Evolutionary conservation across 257 asterid species (phyloP).

Genomic region (Salvia splendens): DNA sequence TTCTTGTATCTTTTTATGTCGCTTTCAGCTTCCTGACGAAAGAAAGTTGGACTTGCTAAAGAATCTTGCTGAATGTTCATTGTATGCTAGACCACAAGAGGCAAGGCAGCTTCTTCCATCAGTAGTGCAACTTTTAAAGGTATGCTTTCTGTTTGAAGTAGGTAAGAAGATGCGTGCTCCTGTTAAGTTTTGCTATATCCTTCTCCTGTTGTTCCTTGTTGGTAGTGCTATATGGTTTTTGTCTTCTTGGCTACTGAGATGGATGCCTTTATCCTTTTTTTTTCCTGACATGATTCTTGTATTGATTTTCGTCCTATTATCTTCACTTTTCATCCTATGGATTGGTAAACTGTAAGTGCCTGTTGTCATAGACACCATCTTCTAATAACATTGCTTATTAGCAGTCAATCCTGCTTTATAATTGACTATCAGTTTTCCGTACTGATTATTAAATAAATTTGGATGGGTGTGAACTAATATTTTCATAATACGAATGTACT

Average conservation of each 20-base stretch:
- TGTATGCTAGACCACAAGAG: conserved; percentile 79
- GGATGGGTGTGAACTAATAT: not conserved
- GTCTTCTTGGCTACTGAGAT: conserved; percentile 6
- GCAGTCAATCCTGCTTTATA: not conserved
- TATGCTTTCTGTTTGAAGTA: conserved; percentile 32
- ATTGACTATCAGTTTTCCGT: not conserved
- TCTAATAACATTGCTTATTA: not conserved
- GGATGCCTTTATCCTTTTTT: not conserved
- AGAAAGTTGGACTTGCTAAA: conserved; percentile 76
- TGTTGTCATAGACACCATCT: not conserved
- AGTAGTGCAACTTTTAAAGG: conserved; percentile 87
- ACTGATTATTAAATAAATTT: not conserved
- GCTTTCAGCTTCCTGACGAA: conserved; percentile 79
- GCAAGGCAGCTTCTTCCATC: conserved; percentile 86
- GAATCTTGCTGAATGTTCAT: conserved; percentile 85
- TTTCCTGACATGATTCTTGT: conserved; percentile 17
- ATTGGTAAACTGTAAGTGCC: conserved; percentile 18
- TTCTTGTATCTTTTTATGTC: conserved; percentile 23
- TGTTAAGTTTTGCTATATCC: conserved; percentile 11
- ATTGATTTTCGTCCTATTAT: conserved; percentile 13
- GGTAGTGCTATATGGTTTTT: not conserved
- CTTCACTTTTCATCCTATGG: not conserved
- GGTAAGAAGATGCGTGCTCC: conserved; percentile 19
- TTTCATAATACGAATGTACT: not conserved
- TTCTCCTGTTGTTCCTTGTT: not conserved